These are phyloP conservation scores for Discostella stelligera DNA, from an alignment of 352 stramenopile genomes.

Conservation along the genomic window DNA sequence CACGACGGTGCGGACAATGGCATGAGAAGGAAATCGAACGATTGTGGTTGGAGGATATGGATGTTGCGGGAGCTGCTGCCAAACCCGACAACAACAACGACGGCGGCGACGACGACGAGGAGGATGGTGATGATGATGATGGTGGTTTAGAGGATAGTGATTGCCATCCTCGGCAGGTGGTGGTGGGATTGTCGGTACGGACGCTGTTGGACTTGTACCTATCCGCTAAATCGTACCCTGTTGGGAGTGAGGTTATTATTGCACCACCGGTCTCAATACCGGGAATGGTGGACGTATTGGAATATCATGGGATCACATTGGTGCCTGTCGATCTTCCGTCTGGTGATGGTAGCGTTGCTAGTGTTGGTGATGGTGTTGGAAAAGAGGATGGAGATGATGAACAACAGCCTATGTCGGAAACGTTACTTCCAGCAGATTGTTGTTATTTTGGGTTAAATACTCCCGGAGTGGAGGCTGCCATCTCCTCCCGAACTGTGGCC, in stretches of 20 bases:
- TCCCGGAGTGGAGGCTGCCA: conserved; percentile 11
- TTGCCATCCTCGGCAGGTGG: conserved; percentile 11
- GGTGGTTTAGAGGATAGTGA: not conserved
- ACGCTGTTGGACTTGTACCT: conserved; percentile 60
- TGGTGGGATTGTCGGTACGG: conserved; percentile 68
- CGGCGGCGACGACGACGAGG: conserved; percentile 10
- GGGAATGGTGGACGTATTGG: conserved; percentile 72
- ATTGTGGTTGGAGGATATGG: conserved; percentile 17
- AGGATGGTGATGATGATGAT: conserved; percentile 16
- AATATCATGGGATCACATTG: conserved; percentile 60
- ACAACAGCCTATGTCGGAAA: not conserved
- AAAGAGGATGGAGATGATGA: conserved; percentile 5
- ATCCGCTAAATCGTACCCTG: conserved; percentile 61
- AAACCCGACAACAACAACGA: not conserved
- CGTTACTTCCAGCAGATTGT: not conserved
- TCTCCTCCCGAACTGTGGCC: conserved; percentile 69
- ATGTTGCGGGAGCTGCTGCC: not conserved
- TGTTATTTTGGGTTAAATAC: not conserved
- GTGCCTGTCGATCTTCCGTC: conserved; percentile 68
- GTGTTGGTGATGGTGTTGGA: not conserved
- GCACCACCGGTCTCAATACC: conserved; percentile 71
- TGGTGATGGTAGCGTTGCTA: not conserved
- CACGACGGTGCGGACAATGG: not conserved
- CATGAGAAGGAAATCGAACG: conserved; percentile 40
- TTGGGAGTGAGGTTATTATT: conserved; percentile 68